Evolutionary conservation across 352 stramenopile genomes (phyloP), one percentile per base, ranked within the genome.

Genomic region (Phytopythium chamaehyphon): DNA sequence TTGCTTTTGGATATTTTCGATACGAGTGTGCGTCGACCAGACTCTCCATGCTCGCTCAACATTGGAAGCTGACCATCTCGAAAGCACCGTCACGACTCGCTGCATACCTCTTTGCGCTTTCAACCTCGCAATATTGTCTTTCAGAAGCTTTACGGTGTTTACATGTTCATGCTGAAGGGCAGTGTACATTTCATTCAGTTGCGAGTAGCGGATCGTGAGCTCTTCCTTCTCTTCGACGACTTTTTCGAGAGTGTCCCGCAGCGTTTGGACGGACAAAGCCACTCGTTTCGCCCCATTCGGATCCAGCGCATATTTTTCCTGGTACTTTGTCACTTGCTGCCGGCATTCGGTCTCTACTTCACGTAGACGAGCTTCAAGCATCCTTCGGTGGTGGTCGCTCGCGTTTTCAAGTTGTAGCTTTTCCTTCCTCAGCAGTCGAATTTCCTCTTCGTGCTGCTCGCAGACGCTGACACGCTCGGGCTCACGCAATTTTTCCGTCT

Each of bases 221-320:
- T 85, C 74, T n/a, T 89, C 78, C 45, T 91, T 88, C 42, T 90
- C 78, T 15, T 73, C 51, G 26, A 86, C 47, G 2, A 71, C 64
- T 15, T 71, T 64, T 8, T 89, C 72, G 21, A 93, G 66, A 22
- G 80, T 64, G 14, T 87, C 62, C 24, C 87, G 70, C 40, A 88
- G 61, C 18, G 66, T 76, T 19, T 74, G 61, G 8, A 80, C 69
- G 0, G 80, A 69, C 19, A 85, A 40, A 11, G 76, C 72, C 24
- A 76, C 66, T 18, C 77, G 64, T 40, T 86, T 77, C 3, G 64
- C 44, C 37, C 66, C 73, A 4, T 82, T 61, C 16, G 77, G 80
- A 36, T 91, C 78, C 12, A 87, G 62, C 3, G 73, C 63, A 21
- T 79, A 73, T 6, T 57, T 57, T 33, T 80, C 55, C 19, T 87